Base-by-base conservation (phyloP, 2,329 filamentous ascomycete species). In the Neoscytalidium dimidiatum region DNA sequence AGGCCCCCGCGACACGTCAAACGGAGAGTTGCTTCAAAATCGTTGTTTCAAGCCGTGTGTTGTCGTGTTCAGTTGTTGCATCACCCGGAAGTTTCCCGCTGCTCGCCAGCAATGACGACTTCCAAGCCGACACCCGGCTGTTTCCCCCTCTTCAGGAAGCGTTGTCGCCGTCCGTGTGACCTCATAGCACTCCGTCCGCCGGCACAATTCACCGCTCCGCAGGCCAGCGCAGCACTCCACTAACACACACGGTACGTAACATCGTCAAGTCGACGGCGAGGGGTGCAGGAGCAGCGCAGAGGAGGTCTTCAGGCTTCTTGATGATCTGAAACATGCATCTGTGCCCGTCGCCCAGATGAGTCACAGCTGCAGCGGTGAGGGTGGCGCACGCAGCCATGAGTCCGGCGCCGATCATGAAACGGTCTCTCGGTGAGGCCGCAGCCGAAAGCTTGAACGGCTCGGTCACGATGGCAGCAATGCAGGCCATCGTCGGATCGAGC, bases 281-380 rank as follows among this genome's bases (percentile, higher is more conserved):
- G 38, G 23, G 53, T n/a, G 35, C 21, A 44, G 44, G 56, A 60
- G 56, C 56, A 46, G 41, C 56, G 56, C 56, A 60, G 43, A 60
- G 33, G 56, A 33, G 41, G 56, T 60, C 46, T 44, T 33, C 19
- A 29, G 56, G 35, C 56, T 33, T 44, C 41, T 60, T 46, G 56
- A 46, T 60, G 56, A 26, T 60, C 56, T 60, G 56, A 60, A 60
- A 60, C 56, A 60, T 60, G 56, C 56, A 60, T 60, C 56, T 46
- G 56, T 60, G 56, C 56, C 56, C 56, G 56, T 60, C 56, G 56
- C 31, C 56, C 9, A 60, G 56, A 41, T 62, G 58, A 62, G 58
- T 62, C 58, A 62, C 44, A 62, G 43, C 29, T 49, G 58, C 58
- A 51, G 58, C 58, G 58, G 58, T 62, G 58, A 62, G 46, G 29